Base-by-base conservation (phyloP, 257 asterid genomes). In the Capsicum baccatum region DNA sequence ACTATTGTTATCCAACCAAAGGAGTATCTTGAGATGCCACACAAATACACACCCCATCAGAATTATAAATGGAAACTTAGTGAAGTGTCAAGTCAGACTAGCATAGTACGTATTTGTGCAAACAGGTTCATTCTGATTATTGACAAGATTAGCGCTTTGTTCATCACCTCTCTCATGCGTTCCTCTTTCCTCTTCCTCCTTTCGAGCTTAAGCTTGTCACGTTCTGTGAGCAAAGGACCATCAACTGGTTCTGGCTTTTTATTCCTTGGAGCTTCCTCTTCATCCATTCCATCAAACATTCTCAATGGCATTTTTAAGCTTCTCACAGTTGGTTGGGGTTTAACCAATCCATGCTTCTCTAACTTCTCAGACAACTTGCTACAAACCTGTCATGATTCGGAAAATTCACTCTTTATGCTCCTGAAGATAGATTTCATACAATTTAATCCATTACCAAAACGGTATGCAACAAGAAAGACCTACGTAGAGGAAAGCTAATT, bases 241-340 rank as follows among this genome's bases (percentile, higher is more conserved):
- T 96, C 99, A 85, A 93, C 93, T n/a, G 97, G 98, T 88, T 96
- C 99, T 16, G 92, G 93, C 85, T 94, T 92, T 90, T 94, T 96
- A 87, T 93, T 94, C 91, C 92, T 94, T 9, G 97, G 95, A 87
- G 91, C 96, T 86, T 89, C 94, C 85, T 81, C 90, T 88, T 94
- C 98, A 88, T 96, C 98, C 99, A 96, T 92, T 76, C 99, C 99
- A 85, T 96, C 99, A 84, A 73, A 91, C 99, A 96, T 96, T 91
- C 99, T 91, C 90, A 96, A 13, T 56, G 99, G 99, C 71, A 98
- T 93, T 83, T 85, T 86, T 63, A 94, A 95, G 91, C 99, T 96
- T 87, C 99, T 94, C 80, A 96, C 99, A 0, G 98, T 83, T 26
- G 98, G 98, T 87, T 96, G 93, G 79, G 78, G 94, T 89, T 96